A percentile compares a stretch with the other conserved stretches of the same genome.
These are phyloP conservation scores for Cydonia oblonga DNA, from an alignment of 331 rosid species.

Conservation along the genomic window DNA sequence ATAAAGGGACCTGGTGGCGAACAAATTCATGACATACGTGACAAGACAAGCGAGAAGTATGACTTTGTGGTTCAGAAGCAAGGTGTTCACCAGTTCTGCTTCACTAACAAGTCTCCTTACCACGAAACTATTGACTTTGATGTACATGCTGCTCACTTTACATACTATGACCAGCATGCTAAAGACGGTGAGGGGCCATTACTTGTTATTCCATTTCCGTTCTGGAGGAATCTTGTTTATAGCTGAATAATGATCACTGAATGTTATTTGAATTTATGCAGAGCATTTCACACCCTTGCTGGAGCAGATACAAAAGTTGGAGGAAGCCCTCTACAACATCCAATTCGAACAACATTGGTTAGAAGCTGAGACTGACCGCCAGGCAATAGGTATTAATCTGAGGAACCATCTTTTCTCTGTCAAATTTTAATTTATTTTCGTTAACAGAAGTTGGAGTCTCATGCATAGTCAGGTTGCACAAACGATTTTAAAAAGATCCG, in stretches of 20 bases:
- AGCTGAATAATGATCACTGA: not conserved
- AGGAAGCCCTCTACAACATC: slow-evolving; percentile 83
- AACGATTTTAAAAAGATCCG: not conserved
- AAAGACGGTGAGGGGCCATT: slow-evolving; percentile 64
- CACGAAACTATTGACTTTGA: slow-evolving; percentile 73
- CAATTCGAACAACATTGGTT: slow-evolving; percentile 96
- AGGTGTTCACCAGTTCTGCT: slow-evolving; percentile 62
- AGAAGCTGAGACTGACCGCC: slow-evolving; percentile 90
- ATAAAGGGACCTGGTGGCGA: slow-evolving; percentile 79
- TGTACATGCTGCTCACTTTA: slow-evolving; percentile 71
- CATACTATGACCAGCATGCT: slow-evolving; percentile 69
- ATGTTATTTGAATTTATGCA: slow-evolving; percentile 26
- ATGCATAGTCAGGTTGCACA: not conserved
- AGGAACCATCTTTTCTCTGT: no score
- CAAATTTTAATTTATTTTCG: not conserved
- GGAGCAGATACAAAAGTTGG: slow-evolving; percentile 77
- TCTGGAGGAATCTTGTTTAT: not conserved
- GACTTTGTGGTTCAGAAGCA: slow-evolving; percentile 46
- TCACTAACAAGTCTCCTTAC: slow-evolving; percentile 70
- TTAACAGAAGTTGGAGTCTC: not conserved
- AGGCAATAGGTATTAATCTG: slow-evolving; percentile 70
- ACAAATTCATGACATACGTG: slow-evolving; percentile 58
- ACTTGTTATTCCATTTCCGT: not conserved
- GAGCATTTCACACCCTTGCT: slow-evolving; percentile 84
- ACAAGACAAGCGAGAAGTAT: slow-evolving; percentile 43